Evolutionary conservation across 768 basidiomycete genomes (phyloP), one percentile per base, ranked within the genome.

Genomic region (Grammothele lineata): DNA sequence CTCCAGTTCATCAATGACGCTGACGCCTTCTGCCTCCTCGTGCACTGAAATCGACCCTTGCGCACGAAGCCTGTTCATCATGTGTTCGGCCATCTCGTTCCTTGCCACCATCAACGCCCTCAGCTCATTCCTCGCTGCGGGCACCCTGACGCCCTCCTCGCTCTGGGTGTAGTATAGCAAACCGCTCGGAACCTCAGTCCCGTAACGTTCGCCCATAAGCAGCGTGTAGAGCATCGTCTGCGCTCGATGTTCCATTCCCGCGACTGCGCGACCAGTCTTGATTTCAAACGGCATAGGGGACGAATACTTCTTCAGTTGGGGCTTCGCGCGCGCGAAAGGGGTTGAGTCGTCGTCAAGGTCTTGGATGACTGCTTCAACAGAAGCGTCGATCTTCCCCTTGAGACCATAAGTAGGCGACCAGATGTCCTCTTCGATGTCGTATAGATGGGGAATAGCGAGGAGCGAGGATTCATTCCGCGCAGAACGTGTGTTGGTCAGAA

Each of bases 201-300:
- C 90, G 58, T 97, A 97, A n/a, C 95, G 79, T 62, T 98, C 94
- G 32, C 81, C 79, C 57, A 92, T 81, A 1, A 99, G 74, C 4
- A 98, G 71, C 1, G 92, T 95, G 63, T 99, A 99, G 3, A 99
- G 69, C 85, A 97, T 93, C 1, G 96, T 99, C 66, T 99, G 96
- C 0, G 96, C 96, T 30, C 96, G 86, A 65, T 98, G 95, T 55
- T 95, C 92, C 80, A 93, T 83, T 2, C 78, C 77, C 0, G 81
- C 85, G 5, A 74, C 70, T 0, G 85, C 69, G 24, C 87, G 76
- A 2, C 96, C 96, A 0, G 96, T 99, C 68, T 99, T 99, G 68
- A 99, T 91, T 65, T 99, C 96, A 43, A 99, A 82, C 1, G 95
- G 95, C 56, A 85, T 73, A 0, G 82, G 73, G 60, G 27, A 35